phyloP scores from a whole-genome alignment of 768 basidiomycete genomes.

The Astraeus odoratus region DNA sequence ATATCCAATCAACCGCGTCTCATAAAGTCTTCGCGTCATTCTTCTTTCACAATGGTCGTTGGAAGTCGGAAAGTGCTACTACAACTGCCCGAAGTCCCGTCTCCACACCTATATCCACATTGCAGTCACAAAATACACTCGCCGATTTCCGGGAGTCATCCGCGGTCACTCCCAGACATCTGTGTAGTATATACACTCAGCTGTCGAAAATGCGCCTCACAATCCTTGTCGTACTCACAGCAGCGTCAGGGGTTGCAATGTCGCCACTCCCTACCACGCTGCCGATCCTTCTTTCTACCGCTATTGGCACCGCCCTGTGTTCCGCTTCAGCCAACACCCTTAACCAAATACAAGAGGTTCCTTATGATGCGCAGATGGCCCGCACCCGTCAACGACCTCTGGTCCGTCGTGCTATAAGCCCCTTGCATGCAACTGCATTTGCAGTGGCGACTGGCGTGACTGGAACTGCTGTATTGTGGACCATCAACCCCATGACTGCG shows the following conservation, averaged over 20 bases:
- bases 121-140: conserved; percentile 11
- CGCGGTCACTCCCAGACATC: conserved; percentile 40
- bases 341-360: conserved; percentile 92
- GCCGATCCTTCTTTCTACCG: conserved; percentile 79
- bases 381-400: conserved; percentile 86
- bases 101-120: conserved; percentile 1
- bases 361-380: conserved; percentile 95
- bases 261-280: conserved; percentile 83
- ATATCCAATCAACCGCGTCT: conserved; percentile 16
- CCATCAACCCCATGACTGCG: conserved; percentile 85
- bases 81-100: too few relatives aligned
- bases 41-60: conserved; percentile 58
- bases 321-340: conserved; percentile 90
- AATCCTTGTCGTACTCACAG: conserved; percentile 76
- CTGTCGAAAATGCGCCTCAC: conserved; percentile 84
- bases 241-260: conserved; percentile 89
- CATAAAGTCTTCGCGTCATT: conserved; percentile 39
- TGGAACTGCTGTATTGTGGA: conserved; percentile 74
- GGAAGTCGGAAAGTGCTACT: conserved; percentile 27
- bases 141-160: conserved; percentile 31
- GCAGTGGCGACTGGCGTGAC: conserved; percentile 68
- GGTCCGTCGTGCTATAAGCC: conserved; percentile 76
- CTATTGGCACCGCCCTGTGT: conserved; percentile 84
- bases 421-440: conserved; percentile 78
- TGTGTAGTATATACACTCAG: conserved; percentile 66